These are phyloP conservation scores for Pleurotus cornucopiae DNA, from an alignment of 768 basidiomycete species.

Conservation along the genomic window DNA sequence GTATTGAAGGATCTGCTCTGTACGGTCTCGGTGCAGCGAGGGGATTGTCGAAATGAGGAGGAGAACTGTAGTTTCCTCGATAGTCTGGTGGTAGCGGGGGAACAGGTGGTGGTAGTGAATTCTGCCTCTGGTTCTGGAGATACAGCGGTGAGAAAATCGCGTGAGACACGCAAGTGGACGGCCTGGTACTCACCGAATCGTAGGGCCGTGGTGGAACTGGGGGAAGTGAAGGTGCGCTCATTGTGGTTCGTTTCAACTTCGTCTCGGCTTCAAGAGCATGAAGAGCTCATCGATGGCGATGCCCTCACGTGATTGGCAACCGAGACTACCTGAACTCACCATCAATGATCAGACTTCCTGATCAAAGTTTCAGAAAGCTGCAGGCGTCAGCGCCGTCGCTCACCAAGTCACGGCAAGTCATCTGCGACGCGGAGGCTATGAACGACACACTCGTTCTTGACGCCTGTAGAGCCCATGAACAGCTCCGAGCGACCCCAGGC, in stretches of 20 bases:
- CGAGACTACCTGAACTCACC: too few relatives aligned
- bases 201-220: conserved; percentile 27
- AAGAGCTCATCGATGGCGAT: background rate
- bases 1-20: conserved; percentile 53
- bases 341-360: too few relatives aligned
- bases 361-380: too few relatives aligned
- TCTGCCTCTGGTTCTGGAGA: conserved; percentile 5
- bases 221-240: conserved; percentile 20
- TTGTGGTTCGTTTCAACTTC: background rate
- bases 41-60: conserved; percentile 50
- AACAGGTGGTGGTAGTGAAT: conserved; percentile 36
- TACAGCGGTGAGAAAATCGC: conserved; percentile 10
- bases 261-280: background rate
- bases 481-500: too few relatives aligned
- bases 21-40: conserved; percentile 66
- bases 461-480: too few relatives aligned
- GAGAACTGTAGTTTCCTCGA: conserved; percentile 23
- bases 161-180: background rate
- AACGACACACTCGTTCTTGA: too few relatives aligned
- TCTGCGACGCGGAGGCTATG: too few relatives aligned
- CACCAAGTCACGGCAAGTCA: too few relatives aligned
- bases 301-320: background rate
- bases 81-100: conserved; percentile 46
- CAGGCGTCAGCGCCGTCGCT: too few relatives aligned
- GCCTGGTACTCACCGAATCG: background rate